phyloP scores from a whole-genome alignment of 140 eudicot genomes.

The Stevia rebaudiana region DNA sequence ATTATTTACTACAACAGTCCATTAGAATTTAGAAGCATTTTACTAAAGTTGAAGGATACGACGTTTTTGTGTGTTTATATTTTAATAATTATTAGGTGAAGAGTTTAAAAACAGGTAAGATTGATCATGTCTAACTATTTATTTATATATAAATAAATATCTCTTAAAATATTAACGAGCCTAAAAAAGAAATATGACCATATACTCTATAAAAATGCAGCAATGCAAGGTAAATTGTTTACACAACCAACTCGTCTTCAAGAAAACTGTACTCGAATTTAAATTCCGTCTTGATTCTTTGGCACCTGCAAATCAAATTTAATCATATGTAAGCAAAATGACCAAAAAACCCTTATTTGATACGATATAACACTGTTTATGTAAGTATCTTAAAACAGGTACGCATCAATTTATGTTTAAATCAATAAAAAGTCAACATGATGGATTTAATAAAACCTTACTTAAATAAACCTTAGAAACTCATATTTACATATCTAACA shows the following conservation, averaged over 20 bases:
- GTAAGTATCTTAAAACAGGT: background rate
- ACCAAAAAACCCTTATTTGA: background rate
- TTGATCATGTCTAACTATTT: constrained; percentile 11
- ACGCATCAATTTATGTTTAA: background rate
- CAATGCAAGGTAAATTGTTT: constrained; percentile 17
- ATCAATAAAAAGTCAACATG: no score
- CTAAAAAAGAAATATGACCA: background rate
- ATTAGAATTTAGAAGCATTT: no score
- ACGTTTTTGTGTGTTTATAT: no score
- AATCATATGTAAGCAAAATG: background rate
- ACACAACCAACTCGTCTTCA: constrained; percentile 80
- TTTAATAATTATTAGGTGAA: no score
- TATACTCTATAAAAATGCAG: background rate
- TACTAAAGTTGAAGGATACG: no score
- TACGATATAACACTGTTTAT: constrained; percentile 29
- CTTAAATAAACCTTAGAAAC: no score
- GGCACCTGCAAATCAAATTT: constrained; percentile 61
- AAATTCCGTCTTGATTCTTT: constrained; percentile 81
- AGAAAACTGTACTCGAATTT: constrained; percentile 89
- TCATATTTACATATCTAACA: no score
- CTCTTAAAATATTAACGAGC: constrained; percentile 2
- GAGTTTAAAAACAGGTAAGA: background rate
- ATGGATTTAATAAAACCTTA: no score
- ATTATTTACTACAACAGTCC: no score
- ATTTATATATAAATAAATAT: constrained; percentile 11